A percentile compares a stretch with the other conserved stretches of the same genome.
Conservation (phyloP, 768 basidiomycete species). For the Leccinum truebloodii region DNA sequence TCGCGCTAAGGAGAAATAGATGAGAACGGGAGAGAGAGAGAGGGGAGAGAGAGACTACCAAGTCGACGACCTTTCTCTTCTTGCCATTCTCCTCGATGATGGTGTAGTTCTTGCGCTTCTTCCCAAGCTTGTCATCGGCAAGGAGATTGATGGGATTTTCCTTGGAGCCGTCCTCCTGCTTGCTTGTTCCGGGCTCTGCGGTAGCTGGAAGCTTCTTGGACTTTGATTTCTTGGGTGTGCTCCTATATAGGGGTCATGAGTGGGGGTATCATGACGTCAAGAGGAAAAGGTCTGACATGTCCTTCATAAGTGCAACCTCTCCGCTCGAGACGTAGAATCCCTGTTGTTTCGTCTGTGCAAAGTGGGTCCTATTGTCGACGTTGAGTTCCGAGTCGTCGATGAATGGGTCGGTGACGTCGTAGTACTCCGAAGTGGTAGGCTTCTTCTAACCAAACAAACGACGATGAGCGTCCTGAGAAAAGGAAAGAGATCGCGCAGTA, state of each 20-base stretch:
- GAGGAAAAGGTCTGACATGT: conserved; percentile 45
- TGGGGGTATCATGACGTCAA: background rate
- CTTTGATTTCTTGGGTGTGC: conserved; percentile 71
- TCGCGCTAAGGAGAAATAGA: conserved; percentile 41
- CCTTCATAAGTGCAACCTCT: conserved; percentile 82
- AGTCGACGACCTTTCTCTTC: conserved; percentile 69
- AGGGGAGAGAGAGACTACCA: conserved; percentile 40
- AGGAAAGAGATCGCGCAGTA: conserved; percentile 12
- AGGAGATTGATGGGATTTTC: conserved; percentile 52
- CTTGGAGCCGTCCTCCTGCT: conserved; percentile 44
- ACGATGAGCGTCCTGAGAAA: conserved; percentile 7
- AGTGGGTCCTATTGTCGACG: conserved; percentile 87
- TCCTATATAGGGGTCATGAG: conserved; percentile 33
- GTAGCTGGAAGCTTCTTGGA: conserved; percentile 48
- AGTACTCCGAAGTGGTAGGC: conserved; percentile 67
- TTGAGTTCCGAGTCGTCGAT: conserved; percentile 96
- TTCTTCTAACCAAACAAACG: conserved; percentile 40
- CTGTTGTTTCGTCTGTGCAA: conserved; percentile 88
- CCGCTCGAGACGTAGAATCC: conserved; percentile 93
- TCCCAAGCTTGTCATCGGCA: conserved; percentile 41
- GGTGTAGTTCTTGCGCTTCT: conserved; percentile 58
- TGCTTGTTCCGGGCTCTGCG: conserved; percentile 25
- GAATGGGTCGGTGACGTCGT: conserved; percentile 91
- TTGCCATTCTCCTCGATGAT: conserved; percentile 58
- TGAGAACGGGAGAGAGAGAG: background rate